Evolutionary conservation across 2,329 filamentous ascomycete genomes (phyloP).

Genomic region (Epicoccum sorghinum): DNA sequence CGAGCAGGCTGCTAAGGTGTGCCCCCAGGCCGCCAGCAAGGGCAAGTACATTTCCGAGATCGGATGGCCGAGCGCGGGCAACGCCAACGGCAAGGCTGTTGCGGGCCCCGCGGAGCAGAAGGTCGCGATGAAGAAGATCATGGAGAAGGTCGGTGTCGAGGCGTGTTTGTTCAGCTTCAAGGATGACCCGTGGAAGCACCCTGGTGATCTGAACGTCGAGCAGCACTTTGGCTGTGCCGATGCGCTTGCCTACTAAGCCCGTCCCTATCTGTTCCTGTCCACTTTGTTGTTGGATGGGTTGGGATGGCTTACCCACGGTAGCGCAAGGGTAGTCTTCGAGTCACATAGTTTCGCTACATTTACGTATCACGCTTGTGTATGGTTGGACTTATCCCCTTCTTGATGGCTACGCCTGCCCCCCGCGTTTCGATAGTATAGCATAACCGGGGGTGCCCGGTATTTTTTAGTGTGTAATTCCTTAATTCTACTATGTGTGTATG

Average conservation of each 20-base stretch:
- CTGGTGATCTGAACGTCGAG: constrained; percentile 75
- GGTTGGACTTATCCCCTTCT: constrained; percentile 10
- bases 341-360: constrained; percentile 5
- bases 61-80: constrained; percentile 80
- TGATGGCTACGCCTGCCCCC: not conserved
- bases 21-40: constrained; percentile 64
- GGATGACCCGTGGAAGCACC: constrained; percentile 82
- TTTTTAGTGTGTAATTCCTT: constrained; percentile 19
- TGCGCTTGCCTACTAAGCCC: constrained; percentile 47
- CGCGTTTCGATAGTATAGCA: constrained; percentile 7
- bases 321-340: not conserved
- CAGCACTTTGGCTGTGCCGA: constrained; percentile 74
- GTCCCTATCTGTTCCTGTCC: not conserved
- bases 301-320: too few relatives aligned
- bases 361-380: constrained; percentile 16
- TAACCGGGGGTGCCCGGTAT: constrained; percentile 3
- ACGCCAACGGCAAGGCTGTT: constrained; percentile 72
- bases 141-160: constrained; percentile 67
- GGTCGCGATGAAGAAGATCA: constrained; percentile 74
- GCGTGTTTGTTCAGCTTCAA: constrained; percentile 82
- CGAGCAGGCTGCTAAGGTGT: constrained; percentile 70
- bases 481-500: constrained; percentile 3
- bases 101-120: constrained; percentile 72
- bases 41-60: constrained; percentile 84
- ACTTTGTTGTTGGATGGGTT: not conserved